Base-by-base conservation (phyloP, 768 basidiomycete species). In the Galerina sulciceps region DNA sequence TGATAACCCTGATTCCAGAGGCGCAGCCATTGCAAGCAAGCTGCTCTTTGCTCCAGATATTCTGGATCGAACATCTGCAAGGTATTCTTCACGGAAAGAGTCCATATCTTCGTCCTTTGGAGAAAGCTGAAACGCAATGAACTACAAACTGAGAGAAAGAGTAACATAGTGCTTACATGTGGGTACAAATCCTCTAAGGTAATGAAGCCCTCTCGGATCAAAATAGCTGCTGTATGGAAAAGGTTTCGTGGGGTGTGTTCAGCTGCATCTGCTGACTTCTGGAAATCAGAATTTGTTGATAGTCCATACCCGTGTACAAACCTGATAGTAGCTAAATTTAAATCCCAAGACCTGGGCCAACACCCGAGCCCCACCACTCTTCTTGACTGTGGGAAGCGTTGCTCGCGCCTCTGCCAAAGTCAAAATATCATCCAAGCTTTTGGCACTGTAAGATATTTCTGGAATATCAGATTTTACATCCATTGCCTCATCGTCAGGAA, bases 331-430 rank as follows among this genome's bases (percentile, higher is more conserved):
- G 9, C 84, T 82, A 67, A 97, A 96, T 73, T 99, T 99, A 83
- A 99, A 99, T n/a, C 97, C 97, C 18, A 99, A 78, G 6, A 99
- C 91, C 75, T 99, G 95, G 13, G 93, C 89, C 55, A 93, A 75
- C 18, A 93, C 89, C 50, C 85, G 81, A 22, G 87, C 79, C 50
- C 84, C 78, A 23, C 69, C 67, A 4, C 67, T 64, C 13, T 68
- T 57, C 53, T 62, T 44, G 6, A 55, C 46, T 41, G 59, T 54
- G 34, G 53, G 55, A 38, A 57, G 53, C 8, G 48, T 60, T 15
- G 73, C 65, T 44, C 68, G 69, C 5, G 65, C 67, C 65, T 91
- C 86, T 0, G 85, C 85, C 42, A 85, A 70, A 23, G 69, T 63
- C 50, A 94, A 70, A 15, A 93, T 77, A 60, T 92, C 87, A 57